phyloP scores from a whole-genome alignment of 306 rosid species.

The Morella rubra region DNA sequence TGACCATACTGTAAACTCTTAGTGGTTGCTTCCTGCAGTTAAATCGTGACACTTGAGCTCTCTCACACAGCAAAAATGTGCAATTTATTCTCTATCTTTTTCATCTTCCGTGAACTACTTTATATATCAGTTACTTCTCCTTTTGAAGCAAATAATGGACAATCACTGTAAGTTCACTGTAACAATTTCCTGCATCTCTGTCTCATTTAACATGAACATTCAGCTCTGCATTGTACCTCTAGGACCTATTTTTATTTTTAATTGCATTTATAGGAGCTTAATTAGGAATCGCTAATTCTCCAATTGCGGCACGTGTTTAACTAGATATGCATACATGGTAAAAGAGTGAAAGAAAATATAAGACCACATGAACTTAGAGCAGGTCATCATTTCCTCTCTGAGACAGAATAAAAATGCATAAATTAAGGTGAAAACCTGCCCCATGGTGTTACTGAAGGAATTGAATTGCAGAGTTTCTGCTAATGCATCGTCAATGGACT shows the following conservation, averaged over 20 bases:
- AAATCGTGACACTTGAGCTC: conserved; percentile 4
- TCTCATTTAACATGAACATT: conserved; percentile 3
- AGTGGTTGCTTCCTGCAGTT: conserved; percentile 78
- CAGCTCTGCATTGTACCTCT: not conserved
- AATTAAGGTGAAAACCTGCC: no score
- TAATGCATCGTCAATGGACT: conserved; percentile 68
- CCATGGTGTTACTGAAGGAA: no score
- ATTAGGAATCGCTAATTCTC: not conserved
- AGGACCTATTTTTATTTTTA: not conserved
- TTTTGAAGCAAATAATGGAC: not conserved
- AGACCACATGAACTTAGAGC: not conserved
- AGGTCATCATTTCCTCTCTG: not conserved
- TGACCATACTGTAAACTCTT: conserved; percentile 94
- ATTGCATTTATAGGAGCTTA: not conserved
- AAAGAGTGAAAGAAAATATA: not conserved
- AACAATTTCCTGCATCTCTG: not conserved
- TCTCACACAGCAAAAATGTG: conserved; percentile 12
- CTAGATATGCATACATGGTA: not conserved
- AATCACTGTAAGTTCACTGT: not conserved
- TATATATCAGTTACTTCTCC: not conserved
- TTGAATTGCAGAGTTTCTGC: no score
- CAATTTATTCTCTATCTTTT: not conserved
- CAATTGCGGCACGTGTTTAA: not conserved
- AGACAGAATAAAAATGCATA: not conserved
- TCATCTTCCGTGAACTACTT: not conserved